phyloP scores from a whole-genome alignment of 163 green algal species.

The Scenedesmus sp. region DNA sequence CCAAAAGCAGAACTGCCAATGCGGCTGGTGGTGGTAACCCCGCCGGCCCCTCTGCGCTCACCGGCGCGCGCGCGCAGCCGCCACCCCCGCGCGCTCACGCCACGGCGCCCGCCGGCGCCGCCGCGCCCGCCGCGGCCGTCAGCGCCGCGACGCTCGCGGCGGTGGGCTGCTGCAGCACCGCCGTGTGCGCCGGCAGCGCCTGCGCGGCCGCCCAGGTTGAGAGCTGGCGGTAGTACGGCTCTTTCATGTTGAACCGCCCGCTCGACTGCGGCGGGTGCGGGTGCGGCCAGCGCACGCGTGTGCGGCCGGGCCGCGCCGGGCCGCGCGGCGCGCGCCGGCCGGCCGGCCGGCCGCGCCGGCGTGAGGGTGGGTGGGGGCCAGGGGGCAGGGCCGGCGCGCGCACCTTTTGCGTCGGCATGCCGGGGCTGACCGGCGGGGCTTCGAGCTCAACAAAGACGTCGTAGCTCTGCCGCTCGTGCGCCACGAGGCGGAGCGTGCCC shows the following conservation, averaged over 20 bases:
- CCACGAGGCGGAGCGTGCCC: constrained; percentile 75
- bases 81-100: no score
- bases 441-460: constrained; percentile 72
- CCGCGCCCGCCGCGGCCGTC: no score
- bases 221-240: constrained; percentile 92
- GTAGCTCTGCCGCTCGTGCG: constrained; percentile 88
- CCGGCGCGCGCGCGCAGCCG: no score
- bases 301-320: no score
- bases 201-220: constrained; percentile 42
- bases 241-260: constrained; percentile 90
- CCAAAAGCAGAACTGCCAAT: no score
- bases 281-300: background rate
- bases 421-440: constrained; percentile 57
- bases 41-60: no score
- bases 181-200: background rate
- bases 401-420: constrained; percentile 56
- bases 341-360: background rate
- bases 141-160: no score
- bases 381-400: background rate
- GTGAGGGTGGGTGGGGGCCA: background rate
- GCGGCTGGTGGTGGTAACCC: no score
- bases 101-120: no score
- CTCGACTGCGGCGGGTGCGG: constrained; percentile 9
- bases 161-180: no score
- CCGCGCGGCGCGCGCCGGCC: no score